Conservation (phyloP, 805 yeast species). For the Scheffersomyces lignosus region DNA sequence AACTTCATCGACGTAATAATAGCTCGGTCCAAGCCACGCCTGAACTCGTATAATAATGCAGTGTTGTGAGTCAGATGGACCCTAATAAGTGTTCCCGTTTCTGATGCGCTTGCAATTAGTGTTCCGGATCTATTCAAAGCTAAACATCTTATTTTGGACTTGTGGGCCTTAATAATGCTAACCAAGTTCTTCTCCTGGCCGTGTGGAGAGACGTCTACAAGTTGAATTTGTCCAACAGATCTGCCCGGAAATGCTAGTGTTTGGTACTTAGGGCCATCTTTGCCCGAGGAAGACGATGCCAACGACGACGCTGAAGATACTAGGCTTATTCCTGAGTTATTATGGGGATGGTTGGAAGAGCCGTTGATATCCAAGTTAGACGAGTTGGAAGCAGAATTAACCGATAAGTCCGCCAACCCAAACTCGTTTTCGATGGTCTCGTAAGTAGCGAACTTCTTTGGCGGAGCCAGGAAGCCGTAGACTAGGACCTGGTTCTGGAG, state of each 20-base stretch:
- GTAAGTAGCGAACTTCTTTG: slow-evolving; percentile 59
- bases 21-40: slow-evolving; percentile 90
- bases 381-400: slow-evolving; percentile 17
- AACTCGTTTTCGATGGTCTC: slow-evolving; percentile 64
- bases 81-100: slow-evolving; percentile 77
- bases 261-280: slow-evolving; percentile 34
- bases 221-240: slow-evolving; percentile 72
- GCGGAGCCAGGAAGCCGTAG: slow-evolving; percentile 81
- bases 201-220: slow-evolving; percentile 68
- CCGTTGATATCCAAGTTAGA: neutral
- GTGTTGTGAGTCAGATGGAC: slow-evolving; percentile 70
- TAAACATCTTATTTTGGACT: slow-evolving; percentile 59
- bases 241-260: slow-evolving; percentile 78
- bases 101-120: slow-evolving; percentile 77
- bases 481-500: slow-evolving; percentile 66
- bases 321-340: no score
- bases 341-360: slow-evolving; percentile 3
- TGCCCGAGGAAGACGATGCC: slow-evolving; percentile 6
- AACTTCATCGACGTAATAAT: slow-evolving; percentile 79
- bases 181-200: slow-evolving; percentile 65
- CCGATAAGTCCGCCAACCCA: slow-evolving; percentile 63
- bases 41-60: slow-evolving; percentile 73
- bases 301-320: slow-evolving; percentile 7
- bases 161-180: slow-evolving; percentile 77
- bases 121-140: slow-evolving; percentile 64